Base-by-base conservation (phyloP, 169 alveolate genomes). In the Neospora caninum region DNA sequence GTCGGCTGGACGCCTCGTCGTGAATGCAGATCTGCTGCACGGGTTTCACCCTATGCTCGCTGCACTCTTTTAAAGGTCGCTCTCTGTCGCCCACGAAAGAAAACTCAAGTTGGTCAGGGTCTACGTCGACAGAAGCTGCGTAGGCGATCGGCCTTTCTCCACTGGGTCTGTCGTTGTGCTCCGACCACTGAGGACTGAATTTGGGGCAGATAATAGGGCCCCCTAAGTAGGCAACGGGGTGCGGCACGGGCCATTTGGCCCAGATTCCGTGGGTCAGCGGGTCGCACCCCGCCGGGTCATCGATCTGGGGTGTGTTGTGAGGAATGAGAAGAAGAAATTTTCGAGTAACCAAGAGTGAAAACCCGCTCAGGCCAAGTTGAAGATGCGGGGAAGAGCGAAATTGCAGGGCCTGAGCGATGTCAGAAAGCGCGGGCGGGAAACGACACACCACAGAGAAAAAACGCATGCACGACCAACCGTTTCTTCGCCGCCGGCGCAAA, bases 211-310 rank as follows among this genome's bases (percentile, higher is more conserved):
- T 41, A 36, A 88, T 67, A 22, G 93, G 86, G 0, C 93, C 93
- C 31, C 93, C 93, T 1, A 64, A 36, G 64, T 29, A 88, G 38
- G 69, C 93, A 54, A 88, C 6, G 86, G 93, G 93, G 39, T 88
- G 93, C 18, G 93, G 93, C 83, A 67, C 82, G 25, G 93, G 84
- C 93, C 93, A 88, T 20, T 88, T 41, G 39, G 22, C 36, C 93
- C 93, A 88, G 83, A 88, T 29, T 6, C 73, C 93, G 49, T 67
- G 82, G 42, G 78, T 54, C 39, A 88, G 54, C 18, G 64, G 41
- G 64, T 82, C 89, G 64, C 89, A 82, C 38, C 86, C 31, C 38
- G 58, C 42, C 27, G 43, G 53, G 10, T 88, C 86, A 20, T 49
- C 86, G 54, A 38, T 31, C 22, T 67, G 83, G 20, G 86, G 93